A percentile compares a stretch with the other conserved stretches of the same genome.
These are phyloP conservation scores for Tylopilus balloui DNA, from an alignment of 768 basidiomycete genomes.

Conservation along the genomic window DNA sequence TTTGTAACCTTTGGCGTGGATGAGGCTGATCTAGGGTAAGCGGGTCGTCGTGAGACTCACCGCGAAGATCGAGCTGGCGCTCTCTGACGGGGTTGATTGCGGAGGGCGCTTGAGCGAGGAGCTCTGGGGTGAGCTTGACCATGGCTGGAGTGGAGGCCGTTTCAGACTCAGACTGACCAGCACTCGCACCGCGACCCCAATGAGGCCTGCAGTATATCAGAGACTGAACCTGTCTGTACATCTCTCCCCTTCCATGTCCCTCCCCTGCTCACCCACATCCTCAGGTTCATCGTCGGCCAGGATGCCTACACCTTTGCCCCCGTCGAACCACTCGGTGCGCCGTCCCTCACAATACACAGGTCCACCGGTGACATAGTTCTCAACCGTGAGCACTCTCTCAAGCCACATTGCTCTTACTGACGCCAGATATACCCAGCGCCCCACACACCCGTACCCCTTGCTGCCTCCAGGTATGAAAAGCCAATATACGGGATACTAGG, in stretches of 20 bases:
- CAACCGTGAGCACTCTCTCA: conserved; percentile 46
- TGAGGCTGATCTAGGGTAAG: conserved; percentile 10
- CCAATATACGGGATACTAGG: conserved; percentile 74
- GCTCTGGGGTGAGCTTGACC: conserved; percentile 94
- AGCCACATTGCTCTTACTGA: background rate
- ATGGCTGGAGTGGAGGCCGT: conserved; percentile 30
- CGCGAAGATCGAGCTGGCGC: conserved; percentile 87
- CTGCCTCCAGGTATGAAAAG: conserved; percentile 57
- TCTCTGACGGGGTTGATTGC: conserved; percentile 81
- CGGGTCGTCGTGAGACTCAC: conserved; percentile 38
- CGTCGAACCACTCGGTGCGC: conserved; percentile 52
- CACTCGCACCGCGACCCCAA: conserved; percentile 31
- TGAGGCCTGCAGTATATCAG: conserved; percentile 69
- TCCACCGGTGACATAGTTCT: conserved; percentile 71
- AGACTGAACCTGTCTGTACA: conserved; percentile 63
- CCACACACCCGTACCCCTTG: conserved; percentile 48
- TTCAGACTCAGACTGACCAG: conserved; percentile 33
- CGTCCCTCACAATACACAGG: conserved; percentile 67
- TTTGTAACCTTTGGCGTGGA: conserved; percentile 65
- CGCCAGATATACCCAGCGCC: conserved; percentile 37
- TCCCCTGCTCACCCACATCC: background rate
- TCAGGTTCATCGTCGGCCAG: conserved; percentile 63
- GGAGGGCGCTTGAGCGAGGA: conserved; percentile 77
- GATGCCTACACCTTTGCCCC: conserved; percentile 81
- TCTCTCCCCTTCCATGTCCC: background rate